Evolutionary conservation across 1,139 yeast species (phyloP).

Genomic region (Zygosaccharomyces sapae): DNA sequence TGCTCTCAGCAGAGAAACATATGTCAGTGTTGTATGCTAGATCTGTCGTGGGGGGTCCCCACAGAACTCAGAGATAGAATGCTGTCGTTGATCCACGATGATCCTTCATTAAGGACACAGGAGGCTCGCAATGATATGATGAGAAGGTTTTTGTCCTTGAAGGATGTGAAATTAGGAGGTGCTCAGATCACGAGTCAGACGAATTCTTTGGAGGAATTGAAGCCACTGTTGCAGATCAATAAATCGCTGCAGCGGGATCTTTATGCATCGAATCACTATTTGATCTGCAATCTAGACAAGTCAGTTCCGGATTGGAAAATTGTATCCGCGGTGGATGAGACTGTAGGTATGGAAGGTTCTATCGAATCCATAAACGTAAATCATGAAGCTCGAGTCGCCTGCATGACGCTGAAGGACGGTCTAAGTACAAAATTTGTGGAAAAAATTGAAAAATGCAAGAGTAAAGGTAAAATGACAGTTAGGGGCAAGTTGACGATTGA

Average conservation of each 20-base stretch:
- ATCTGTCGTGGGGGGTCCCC: conserved; percentile 75
- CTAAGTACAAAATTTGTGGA: conserved; percentile 18
- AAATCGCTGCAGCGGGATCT: conserved; percentile 1
- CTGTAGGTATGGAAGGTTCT: conserved; percentile 23
- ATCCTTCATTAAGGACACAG: conserved; percentile 40
- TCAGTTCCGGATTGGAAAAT: conserved; percentile 32
- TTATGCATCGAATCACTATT: conserved; percentile 13
- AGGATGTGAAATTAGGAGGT: conserved; percentile 42
- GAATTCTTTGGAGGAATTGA: conserved; percentile 37
- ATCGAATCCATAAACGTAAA: conserved; percentile 27
- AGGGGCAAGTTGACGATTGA: conserved; percentile 25
- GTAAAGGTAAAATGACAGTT: conserved; percentile 5
- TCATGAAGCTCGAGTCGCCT: conserved; percentile 32
- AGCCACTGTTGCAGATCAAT: conserved; percentile 3
- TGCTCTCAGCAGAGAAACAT: conserved; percentile 79
- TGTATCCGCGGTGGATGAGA: conserved; percentile 19
- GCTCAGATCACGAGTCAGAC: conserved; percentile 37
- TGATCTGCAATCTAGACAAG: conserved; percentile 30
- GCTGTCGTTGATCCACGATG: conserved; percentile 64
- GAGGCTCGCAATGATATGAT: conserved; percentile 48
- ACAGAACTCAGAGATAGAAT: conserved; percentile 77
- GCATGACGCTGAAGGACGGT: conserved; percentile 21
- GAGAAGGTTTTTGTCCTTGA: conserved; percentile 50
- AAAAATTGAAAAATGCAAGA: conserved; percentile 7
- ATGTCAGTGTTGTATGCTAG: conserved; percentile 85